phyloP scores from a whole-genome alignment of 805 yeast genomes.

The Kluyveromyces aestuarii region DNA sequence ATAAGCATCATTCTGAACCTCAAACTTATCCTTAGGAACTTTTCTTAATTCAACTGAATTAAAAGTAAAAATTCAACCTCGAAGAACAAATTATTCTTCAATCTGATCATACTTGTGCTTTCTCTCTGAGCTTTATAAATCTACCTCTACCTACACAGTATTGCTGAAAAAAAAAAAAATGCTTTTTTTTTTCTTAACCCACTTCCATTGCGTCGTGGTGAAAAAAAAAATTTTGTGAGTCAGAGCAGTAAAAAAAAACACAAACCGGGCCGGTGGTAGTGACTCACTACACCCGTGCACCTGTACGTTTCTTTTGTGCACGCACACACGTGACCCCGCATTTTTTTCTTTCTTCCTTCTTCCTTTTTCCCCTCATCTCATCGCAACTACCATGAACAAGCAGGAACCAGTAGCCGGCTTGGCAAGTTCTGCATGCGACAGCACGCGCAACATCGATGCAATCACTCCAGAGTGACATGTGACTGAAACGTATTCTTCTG shows the following conservation, averaged over 20 bases:
- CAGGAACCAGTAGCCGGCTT: not conserved
- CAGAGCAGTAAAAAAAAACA: not conserved
- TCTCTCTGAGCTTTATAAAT: not conserved
- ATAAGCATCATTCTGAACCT: conserved; percentile 3
- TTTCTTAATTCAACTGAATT: no score
- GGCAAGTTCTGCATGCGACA: conserved; percentile 38
- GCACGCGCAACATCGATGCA: conserved; percentile 39
- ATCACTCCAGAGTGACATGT: conserved; percentile 60
- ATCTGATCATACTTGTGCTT: not conserved
- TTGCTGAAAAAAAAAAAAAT: no score
- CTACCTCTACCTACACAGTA: not conserved
- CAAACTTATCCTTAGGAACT: conserved; percentile 9
- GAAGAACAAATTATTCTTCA: no score
- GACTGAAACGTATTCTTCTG: conserved; percentile 31
- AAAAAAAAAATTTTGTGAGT: not conserved
- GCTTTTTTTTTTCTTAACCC: no score
- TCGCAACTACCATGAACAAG: not conserved
- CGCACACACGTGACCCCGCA: no score
- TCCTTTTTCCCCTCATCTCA: no score
- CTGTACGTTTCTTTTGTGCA: no score
- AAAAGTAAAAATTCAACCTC: no score
- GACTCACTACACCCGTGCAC: not conserved
- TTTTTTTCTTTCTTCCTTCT: no score
- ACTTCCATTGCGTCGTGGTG: no score
- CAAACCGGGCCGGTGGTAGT: not conserved